Conservation (phyloP, 805 yeast species). For the Nakazawaea ernobii region DNA sequence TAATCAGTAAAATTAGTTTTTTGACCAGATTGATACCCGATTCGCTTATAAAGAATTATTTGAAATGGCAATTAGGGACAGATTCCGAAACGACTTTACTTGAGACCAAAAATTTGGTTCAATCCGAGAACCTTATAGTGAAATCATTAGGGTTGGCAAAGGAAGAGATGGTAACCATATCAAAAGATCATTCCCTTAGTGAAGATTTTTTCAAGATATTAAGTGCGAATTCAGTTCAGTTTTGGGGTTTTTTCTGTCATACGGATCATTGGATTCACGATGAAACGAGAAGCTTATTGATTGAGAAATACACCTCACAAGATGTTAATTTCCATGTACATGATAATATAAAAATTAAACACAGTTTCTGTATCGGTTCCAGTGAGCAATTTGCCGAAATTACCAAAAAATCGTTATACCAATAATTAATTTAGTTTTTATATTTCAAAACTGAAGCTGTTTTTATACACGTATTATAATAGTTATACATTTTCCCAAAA, state of each 20-base stretch:
- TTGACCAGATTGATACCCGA: conserved; percentile 2
- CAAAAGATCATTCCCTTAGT: neutral
- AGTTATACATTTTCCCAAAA: neutral
- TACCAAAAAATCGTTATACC: neutral
- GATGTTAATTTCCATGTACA: neutral
- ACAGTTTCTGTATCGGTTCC: conserved; percentile 4
- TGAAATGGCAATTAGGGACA: neutral
- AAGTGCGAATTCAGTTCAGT: neutral
- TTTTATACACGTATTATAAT: too few relatives aligned
- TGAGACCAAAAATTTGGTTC: neutral
- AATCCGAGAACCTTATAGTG: neutral
- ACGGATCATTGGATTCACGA: conserved; percentile 9
- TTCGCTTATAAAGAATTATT: neutral
- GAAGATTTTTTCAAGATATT: neutral
- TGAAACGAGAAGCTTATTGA: neutral
- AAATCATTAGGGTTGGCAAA: conserved; percentile 6
- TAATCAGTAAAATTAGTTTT: conserved; percentile 14
- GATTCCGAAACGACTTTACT: neutral
- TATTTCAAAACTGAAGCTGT: too few relatives aligned
- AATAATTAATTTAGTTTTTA: too few relatives aligned
- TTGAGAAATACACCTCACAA: neutral
- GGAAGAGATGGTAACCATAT: conserved; percentile 6
- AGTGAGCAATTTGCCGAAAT: conserved; percentile 6
- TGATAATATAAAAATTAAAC: conserved; percentile 1
- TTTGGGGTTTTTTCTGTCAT: conserved; percentile 7